phyloP scores from a whole-genome alignment of 495 filamentous ascomycete genomes.

The Hyaloscypha finlandica region DNA sequence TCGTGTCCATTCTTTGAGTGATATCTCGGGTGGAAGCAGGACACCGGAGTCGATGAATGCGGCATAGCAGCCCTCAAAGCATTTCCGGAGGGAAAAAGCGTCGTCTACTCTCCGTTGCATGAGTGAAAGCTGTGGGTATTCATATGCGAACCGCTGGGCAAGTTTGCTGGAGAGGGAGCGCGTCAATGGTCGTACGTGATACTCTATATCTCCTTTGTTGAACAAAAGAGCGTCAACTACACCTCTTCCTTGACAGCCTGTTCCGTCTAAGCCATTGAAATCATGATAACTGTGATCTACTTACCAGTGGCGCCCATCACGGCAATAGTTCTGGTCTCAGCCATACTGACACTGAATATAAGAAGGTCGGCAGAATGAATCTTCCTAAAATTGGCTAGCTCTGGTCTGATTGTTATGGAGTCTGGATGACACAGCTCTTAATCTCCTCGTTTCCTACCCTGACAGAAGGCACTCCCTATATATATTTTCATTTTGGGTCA shows the following conservation, averaged over 20 bases:
- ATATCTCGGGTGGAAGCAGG: neutral
- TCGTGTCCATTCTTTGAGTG: neutral
- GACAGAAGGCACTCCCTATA: neutral
- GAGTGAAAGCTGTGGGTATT: slow-evolving; percentile 1
- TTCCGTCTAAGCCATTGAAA: neutral
- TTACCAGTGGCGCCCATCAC: slow-evolving; percentile 3
- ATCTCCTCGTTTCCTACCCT: neutral
- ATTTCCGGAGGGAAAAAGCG: neutral
- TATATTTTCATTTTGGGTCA: neutral
- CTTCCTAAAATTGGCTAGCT: neutral
- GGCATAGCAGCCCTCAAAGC: slow-evolving; percentile 1
- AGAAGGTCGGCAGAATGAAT: neutral
- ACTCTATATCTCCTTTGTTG: slow-evolving; percentile 5
- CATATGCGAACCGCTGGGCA: neutral
- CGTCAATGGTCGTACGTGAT: neutral
- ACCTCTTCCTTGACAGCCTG: neutral
- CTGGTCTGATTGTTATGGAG: neutral
- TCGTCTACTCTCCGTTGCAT: neutral
- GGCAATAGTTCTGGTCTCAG: neutral
- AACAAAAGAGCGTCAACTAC: neutral
- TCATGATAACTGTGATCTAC: neutral
- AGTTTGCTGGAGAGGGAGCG: slow-evolving; percentile 3
- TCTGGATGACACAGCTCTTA: neutral
- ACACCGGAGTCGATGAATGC: slow-evolving; percentile 1
- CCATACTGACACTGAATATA: neutral